Conservation (phyloP, 495 filamentous ascomycete genomes). For the Penicillium lividum region DNA sequence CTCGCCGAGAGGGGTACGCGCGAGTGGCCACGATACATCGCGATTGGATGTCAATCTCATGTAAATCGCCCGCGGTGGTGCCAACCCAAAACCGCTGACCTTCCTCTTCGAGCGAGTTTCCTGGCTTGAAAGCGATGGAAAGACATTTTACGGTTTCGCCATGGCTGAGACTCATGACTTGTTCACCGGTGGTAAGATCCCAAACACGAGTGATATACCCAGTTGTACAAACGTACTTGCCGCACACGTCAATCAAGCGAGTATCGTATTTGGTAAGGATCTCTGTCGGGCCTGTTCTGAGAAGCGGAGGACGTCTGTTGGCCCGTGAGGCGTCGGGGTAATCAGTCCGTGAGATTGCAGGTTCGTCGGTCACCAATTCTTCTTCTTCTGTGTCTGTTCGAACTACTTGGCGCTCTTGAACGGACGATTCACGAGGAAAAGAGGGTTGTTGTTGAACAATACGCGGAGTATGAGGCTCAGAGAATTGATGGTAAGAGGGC, state of each 20-base stretch:
- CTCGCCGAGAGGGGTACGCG: constrained; percentile 73
- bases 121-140: constrained; percentile 83
- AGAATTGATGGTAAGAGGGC: constrained; percentile 12
- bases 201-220: constrained; percentile 84
- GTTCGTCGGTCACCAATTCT: constrained; percentile 33
- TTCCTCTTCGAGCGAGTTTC: constrained; percentile 70
- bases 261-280: constrained; percentile 86
- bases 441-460: constrained; percentile 34
- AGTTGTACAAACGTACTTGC: constrained; percentile 81
- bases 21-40: constrained; percentile 67
- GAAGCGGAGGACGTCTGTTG: constrained; percentile 78
- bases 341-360: constrained; percentile 44
- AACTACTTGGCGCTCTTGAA: constrained; percentile 25
- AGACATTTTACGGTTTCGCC: constrained; percentile 75
- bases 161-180: constrained; percentile 77
- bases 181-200: constrained; percentile 78
- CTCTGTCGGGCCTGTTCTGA: constrained; percentile 66
- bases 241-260: constrained; percentile 81
- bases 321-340: constrained; percentile 85
- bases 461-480: constrained; percentile 10
- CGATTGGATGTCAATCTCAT: constrained; percentile 78
- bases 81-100: constrained; percentile 88
- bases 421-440: constrained; percentile 30
- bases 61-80: constrained; percentile 79
- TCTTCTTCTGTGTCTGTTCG: constrained; percentile 36